Evolutionary conservation across 1,284 basidiomycete genomes (phyloP).

Genomic region (Malassezia psittaci): DNA sequence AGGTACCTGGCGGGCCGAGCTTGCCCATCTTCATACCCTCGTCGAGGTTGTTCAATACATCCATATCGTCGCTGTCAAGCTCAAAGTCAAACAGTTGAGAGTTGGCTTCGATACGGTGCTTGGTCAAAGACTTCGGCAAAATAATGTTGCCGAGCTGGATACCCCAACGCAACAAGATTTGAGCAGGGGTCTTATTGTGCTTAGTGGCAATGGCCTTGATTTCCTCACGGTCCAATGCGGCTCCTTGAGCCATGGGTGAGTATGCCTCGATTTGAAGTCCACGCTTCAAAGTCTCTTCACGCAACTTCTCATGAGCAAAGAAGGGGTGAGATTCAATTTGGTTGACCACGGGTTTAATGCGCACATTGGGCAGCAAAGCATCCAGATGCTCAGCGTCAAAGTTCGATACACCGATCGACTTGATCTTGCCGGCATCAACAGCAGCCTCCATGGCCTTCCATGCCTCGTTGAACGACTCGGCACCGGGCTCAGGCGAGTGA

Average conservation of each 20-base stretch:
- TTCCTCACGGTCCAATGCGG: constrained; percentile 39
- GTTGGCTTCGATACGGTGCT: constrained; percentile 42
- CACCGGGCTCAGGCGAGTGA: constrained; percentile 43
- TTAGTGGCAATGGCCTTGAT: constrained; percentile 43
- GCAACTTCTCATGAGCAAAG: constrained; percentile 45
- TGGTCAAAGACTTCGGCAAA: constrained; percentile 41
- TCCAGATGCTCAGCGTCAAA: constrained; percentile 46
- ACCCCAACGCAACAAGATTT: constrained; percentile 38
- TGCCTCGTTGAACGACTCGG: constrained; percentile 37
- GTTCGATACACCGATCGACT: constrained; percentile 46
- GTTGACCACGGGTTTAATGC: constrained; percentile 46
- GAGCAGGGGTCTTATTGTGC: constrained; percentile 46
- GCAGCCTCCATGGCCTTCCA: constrained; percentile 45
- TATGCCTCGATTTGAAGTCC: constrained; percentile 46
- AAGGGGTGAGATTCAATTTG: constrained; percentile 48
- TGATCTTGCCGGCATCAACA: constrained; percentile 45
- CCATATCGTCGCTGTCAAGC: constrained; percentile 42
- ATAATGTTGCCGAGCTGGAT: constrained; percentile 40
- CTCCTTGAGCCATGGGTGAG: constrained; percentile 46
- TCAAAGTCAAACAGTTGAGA: constrained; percentile 43
- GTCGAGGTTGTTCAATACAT: constrained; percentile 28
- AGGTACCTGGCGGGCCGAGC: constrained; percentile 40
- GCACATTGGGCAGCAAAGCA: constrained; percentile 36
- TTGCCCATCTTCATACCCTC: constrained; percentile 44
- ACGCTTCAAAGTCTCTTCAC: constrained; percentile 36